Base-by-base conservation (phyloP, 2,329 filamentous ascomycete species). In the Paecilomyces sp. region DNA sequence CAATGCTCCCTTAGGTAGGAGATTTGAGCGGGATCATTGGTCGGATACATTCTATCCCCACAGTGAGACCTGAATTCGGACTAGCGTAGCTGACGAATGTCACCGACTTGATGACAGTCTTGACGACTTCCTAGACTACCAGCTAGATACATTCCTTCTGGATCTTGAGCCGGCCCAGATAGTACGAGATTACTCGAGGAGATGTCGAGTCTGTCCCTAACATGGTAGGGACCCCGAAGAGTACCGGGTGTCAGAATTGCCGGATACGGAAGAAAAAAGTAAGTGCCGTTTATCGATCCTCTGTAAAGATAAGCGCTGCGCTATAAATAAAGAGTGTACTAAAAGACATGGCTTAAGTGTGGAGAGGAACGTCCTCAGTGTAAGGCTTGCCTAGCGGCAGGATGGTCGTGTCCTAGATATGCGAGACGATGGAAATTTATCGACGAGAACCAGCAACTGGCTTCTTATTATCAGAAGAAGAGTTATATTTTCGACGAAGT, bases 351-450 rank as follows among this genome's bases (percentile, higher is more conserved):
- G 8, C 18, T 18, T 56, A 18, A 56, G 53, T 58, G 57, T 18
- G 53, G 57, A 58, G 41, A 58, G 54, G 57, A 58, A 51, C 41
- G 57, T 28, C 57, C 57, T n/a, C 12, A 34, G 7, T 58, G 57
- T 28, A 53, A 25, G 47, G 41, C 52, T 24, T 58, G 57, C n/a
- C 4, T 33, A 4, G 52, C 53, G 7, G 57, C 57, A 7, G 57
- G 57, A 18, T 58, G 57, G 57, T 7, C 18, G 11, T 58, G 57
- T 56, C 30, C 52, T 50, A 53, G 57, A 11, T 58, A 58, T 30
- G 13, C 31, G 3, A 55, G 30, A 36, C 52, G 57, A 51, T 58
- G 57, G 57, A 58, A 58, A 24, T 56, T 58, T 55, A 52, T 58
- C 36, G 52, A 58, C 15, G 57, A 58, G 33, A 36, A 15, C 25